phyloP scores from a whole-genome alignment of 345 rosid genomes.

The Psidium friedrichsthalianum region DNA sequence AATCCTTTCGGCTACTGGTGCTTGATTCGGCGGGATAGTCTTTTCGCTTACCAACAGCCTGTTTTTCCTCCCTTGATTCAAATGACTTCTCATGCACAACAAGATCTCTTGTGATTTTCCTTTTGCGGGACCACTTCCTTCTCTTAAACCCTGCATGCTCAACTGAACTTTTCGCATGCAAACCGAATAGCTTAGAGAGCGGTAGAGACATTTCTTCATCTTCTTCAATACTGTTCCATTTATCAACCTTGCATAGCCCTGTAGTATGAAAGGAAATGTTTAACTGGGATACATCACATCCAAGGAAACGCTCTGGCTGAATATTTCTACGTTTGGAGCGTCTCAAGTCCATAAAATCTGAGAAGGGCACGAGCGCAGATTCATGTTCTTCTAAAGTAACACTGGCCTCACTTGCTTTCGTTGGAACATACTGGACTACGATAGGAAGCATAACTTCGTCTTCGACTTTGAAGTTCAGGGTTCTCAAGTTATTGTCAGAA shows the following conservation, averaged over 20 bases:
- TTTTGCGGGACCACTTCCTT: neutral
- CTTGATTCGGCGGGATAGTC: neutral
- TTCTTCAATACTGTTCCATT: conserved; percentile 22
- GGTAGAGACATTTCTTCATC: conserved; percentile 52
- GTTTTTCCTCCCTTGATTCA: conserved; percentile 2
- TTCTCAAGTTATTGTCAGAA: conserved; percentile 19
- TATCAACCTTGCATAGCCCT: conserved; percentile 30
- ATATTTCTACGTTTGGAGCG: conserved; percentile 62
- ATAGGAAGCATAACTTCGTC: conserved; percentile 27
- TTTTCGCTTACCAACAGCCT: conserved; percentile 1
- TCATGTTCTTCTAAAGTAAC: conserved; percentile 5
- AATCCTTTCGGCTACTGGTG: neutral
- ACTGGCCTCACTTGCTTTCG: conserved; percentile 7
- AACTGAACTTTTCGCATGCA: conserved; percentile 1
- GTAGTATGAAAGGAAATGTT: conserved; percentile 31
- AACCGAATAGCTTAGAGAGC: conserved; percentile 25
- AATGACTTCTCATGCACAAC: conserved; percentile 1
- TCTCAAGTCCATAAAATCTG: conserved; percentile 41
- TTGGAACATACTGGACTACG: conserved; percentile 23
- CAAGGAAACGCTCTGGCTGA: conserved; percentile 55
- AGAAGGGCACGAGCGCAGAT: conserved; percentile 6
- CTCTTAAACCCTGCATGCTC: neutral
- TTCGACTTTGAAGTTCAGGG: conserved; percentile 41
- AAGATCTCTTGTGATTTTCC: neutral
- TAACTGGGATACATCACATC: conserved; percentile 23